phyloP scores from a whole-genome alignment of 495 filamentous ascomycete genomes.

The Talaromyces borbonicus region DNA sequence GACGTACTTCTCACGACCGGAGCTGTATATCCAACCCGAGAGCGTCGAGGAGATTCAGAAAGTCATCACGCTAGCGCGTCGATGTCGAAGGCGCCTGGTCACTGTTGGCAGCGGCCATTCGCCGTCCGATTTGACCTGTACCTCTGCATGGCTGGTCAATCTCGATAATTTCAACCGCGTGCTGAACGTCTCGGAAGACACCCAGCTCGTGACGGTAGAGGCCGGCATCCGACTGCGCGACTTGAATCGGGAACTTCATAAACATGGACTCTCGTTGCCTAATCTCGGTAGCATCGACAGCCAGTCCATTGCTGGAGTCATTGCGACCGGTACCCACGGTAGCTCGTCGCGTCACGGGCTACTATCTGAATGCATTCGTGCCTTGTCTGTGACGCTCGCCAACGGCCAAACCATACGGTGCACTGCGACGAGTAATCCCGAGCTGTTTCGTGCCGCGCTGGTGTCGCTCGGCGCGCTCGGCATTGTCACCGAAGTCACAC shows the following conservation, averaged over 20 bases:
- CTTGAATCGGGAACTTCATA: slow-evolving; percentile 58
- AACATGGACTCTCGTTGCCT: slow-evolving; percentile 67
- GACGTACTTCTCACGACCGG: slow-evolving; percentile 77
- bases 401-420: slow-evolving; percentile 70
- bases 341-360: slow-evolving; percentile 76
- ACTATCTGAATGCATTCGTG: slow-evolving; percentile 62
- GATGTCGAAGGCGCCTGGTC: slow-evolving; percentile 68
- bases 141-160: slow-evolving; percentile 89
- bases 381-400: slow-evolving; percentile 70
- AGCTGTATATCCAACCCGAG: slow-evolving; percentile 79
- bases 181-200: slow-evolving; percentile 53
- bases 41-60: slow-evolving; percentile 73
- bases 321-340: slow-evolving; percentile 88
- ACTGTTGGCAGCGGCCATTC: slow-evolving; percentile 83
- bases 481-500: slow-evolving; percentile 80
- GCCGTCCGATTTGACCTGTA: slow-evolving; percentile 86
- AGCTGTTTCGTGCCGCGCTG: slow-evolving; percentile 81
- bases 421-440: slow-evolving; percentile 55
- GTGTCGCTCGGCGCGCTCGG: slow-evolving; percentile 84
- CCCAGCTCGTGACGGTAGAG: slow-evolving; percentile 61
- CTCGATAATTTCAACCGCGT: slow-evolving; percentile 74
- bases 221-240: slow-evolving; percentile 73
- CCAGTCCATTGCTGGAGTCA: slow-evolving; percentile 88
- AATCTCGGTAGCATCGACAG: slow-evolving; percentile 91
- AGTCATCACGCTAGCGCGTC: slow-evolving; percentile 68